Base-by-base conservation (phyloP, 75 land plant species). In the Picea glauca region DNA sequence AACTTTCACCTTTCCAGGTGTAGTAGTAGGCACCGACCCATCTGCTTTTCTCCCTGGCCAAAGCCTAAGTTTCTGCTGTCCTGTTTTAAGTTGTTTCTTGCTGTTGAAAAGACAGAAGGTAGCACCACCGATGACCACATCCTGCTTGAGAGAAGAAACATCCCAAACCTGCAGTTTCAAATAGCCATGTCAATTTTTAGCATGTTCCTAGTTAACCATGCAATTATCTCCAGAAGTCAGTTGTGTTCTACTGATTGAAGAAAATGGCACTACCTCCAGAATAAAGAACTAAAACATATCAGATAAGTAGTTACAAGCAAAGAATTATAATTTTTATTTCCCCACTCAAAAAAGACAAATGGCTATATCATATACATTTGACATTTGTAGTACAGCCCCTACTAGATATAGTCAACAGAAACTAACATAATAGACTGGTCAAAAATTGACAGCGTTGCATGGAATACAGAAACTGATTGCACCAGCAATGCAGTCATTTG, bases 31-130 rank as follows among this genome's bases (percentile, higher is more conserved):
- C 70, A 91, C 85, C 68, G 93, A 86, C 40, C 99, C 99, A 90
- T 96, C 99, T 59, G 99, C 98, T 66, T 80, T 84, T 85, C 88
- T 89, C 46, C 91, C 87, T 11, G 35, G 84, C 93, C 95, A 96
- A 75, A 96, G 86, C 66, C 98, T 89, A 76, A 96, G 91, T 84
- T 96, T 96, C 74, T 94, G 95, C 73, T 94, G 91, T n/a, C 99
- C 98, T 23, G 95, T 90, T 78, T 87, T 96, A 72, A 94, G 93
- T 83, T 91, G 91, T 77, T 87, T 96, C 79, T 93, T 92, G 76
- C 84, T 87, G 79, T 86, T 96, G 80, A 96, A 96, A 60, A 96
- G 91, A 76, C 83, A 88, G 56, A 96, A 76, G 5, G 98, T 92
- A 54, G 99, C 93, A 60, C 99, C 98, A 75, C 98, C 99, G 54